Percentiles rank a stretch among this genome's conserved stretches.
Conservation (phyloP, 2,329 filamentous ascomycete genomes). For the Trematosphaeria pertusa region DNA sequence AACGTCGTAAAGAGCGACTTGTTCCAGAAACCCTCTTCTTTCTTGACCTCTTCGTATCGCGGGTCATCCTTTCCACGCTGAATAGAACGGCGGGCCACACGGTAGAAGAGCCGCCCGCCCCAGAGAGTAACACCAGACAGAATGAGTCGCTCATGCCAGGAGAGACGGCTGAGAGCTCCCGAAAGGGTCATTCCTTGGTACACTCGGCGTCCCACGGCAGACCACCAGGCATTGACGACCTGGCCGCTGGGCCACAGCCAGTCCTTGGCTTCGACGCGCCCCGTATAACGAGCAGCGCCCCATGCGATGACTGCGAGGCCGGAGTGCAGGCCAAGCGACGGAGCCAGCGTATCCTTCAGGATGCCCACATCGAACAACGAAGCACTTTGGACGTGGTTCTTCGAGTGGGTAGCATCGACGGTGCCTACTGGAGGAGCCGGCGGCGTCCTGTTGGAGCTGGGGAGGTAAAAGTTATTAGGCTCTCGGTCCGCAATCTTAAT, state of each 20-base stretch:
- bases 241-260: constrained; percentile 64
- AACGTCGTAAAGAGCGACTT: constrained; percentile 62
- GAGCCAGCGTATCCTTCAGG: constrained; percentile 60
- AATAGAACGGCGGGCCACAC: constrained; percentile 58
- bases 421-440: constrained; percentile 11
- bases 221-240: constrained; percentile 67
- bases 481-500: constrained; percentile 39
- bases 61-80: constrained; percentile 63
- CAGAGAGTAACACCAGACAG: constrained; percentile 64
- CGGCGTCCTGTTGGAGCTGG: constrained; percentile 27
- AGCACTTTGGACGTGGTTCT: constrained; percentile 37
- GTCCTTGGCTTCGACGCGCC: constrained; percentile 67
- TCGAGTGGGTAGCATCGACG: constrained; percentile 41
- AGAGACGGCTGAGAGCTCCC: constrained; percentile 56
- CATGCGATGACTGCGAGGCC: constrained; percentile 61
- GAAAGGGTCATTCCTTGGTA: constrained; percentile 55
- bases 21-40: constrained; percentile 64
- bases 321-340: constrained; percentile 62
- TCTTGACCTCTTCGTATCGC: constrained; percentile 61
- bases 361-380: constrained; percentile 57
- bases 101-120: constrained; percentile 64
- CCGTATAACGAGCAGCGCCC: constrained; percentile 58
- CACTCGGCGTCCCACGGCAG: constrained; percentile 61
- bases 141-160: constrained; percentile 63
- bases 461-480: constrained; percentile 44